A percentile compares a stretch with the other conserved stretches of the same genome.
These are phyloP conservation scores for Penstemon newberryi DNA, from an alignment of 257 asterid species.

Conservation along the genomic window DNA sequence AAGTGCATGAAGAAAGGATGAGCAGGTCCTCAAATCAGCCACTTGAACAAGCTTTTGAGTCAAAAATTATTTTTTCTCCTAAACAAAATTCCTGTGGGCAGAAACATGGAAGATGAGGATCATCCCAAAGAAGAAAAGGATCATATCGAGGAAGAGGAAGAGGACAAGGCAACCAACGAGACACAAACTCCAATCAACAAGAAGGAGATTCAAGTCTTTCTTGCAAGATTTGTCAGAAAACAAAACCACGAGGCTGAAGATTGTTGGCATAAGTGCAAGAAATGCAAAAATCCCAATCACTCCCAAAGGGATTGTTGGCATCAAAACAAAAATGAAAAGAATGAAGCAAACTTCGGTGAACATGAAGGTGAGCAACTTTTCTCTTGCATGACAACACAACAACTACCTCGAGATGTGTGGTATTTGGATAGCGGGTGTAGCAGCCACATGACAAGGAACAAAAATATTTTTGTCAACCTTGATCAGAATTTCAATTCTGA, in stretches of 20 bases:
- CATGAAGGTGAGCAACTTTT: not conserved
- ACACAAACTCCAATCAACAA: not conserved
- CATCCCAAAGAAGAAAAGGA: slow-evolving; percentile 1
- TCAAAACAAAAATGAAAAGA: not conserved
- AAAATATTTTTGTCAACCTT: not conserved
- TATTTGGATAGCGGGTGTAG: slow-evolving; percentile 9
- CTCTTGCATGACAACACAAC: not conserved
- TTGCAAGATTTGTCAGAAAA: slow-evolving; percentile 4
- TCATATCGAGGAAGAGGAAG: not conserved
- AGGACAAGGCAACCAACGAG: slow-evolving; percentile 11
- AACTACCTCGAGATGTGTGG: not conserved
- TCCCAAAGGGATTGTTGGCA: not conserved
- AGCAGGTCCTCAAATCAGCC: not conserved
- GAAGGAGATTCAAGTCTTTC: slow-evolving; percentile 1
- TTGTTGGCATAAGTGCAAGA: slow-evolving; percentile 9
- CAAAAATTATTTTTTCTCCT: not conserved
- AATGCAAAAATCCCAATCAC: not conserved
- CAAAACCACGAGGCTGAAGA: slow-evolving; percentile 1
- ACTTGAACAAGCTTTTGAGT: not conserved
- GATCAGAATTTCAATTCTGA: not conserved
- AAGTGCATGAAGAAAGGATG: slow-evolving; percentile 3
- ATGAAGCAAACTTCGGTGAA: not conserved
- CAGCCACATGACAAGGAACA: not conserved
- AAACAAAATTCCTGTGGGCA: not conserved
- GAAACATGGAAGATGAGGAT: not conserved